These are phyloP conservation scores for Pythium diclinum DNA, from an alignment of 352 stramenopile genomes.

Conservation along the genomic window DNA sequence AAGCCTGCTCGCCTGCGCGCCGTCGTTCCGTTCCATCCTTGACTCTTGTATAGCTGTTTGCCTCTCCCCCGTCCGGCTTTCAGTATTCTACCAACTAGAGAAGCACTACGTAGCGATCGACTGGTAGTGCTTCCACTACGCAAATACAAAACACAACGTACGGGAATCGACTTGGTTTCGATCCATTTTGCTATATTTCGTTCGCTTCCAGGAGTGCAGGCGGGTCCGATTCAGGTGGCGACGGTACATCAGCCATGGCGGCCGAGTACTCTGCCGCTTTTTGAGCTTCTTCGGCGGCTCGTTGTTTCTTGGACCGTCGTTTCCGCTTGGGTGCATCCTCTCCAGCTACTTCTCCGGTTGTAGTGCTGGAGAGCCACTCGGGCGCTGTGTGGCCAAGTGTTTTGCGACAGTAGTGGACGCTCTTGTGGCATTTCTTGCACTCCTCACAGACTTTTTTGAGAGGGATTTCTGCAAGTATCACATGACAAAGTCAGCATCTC, in stretches of 20 bases:
- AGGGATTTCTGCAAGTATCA: constrained; percentile 1
- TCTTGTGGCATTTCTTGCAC: constrained; percentile 65
- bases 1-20: not conserved
- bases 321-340: constrained; percentile 23
- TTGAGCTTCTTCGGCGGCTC: not conserved
- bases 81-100: constrained; percentile 5
- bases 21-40: constrained; percentile 5
- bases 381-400: constrained; percentile 60
- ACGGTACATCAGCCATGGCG: not conserved
- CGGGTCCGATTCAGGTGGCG: not conserved
- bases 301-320: constrained; percentile 15
- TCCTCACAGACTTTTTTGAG: constrained; percentile 72
- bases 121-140: not conserved
- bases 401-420: constrained; percentile 63
- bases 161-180: not conserved
- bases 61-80: constrained; percentile 7
- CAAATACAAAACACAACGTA: constrained; percentile 8
- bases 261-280: not conserved
- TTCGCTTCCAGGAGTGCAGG: not conserved
- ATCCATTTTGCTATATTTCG: constrained; percentile 9
- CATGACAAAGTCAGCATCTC: not conserved
- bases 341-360: constrained; percentile 12
- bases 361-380: constrained; percentile 50
- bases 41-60: constrained; percentile 24
- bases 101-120: not conserved